Conservation (phyloP, 768 basidiomycete species). For the Roridomyces roridus region DNA sequence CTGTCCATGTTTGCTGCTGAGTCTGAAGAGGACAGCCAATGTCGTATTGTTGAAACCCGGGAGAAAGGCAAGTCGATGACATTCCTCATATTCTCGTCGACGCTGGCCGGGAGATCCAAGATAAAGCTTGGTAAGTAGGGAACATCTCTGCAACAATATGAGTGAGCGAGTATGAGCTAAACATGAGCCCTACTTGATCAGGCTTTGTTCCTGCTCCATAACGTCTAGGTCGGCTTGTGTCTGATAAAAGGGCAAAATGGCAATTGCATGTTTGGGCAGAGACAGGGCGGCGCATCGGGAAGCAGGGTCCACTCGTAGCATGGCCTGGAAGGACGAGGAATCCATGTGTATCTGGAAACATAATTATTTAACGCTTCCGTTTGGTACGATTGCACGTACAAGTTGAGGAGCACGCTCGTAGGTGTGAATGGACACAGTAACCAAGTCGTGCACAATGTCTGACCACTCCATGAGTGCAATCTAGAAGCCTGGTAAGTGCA, state of each 20-base stretch:
- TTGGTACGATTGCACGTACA: slow-evolving; percentile 46
- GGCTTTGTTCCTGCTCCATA: slow-evolving; percentile 72
- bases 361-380: not conserved
- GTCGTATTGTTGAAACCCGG: slow-evolving; percentile 97
- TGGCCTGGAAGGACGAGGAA: slow-evolving; percentile 62
- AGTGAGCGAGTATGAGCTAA: not conserved
- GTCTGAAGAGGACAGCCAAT: slow-evolving; percentile 88
- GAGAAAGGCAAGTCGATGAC: slow-evolving; percentile 90
- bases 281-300: slow-evolving; percentile 89
- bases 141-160: slow-evolving; percentile 62
- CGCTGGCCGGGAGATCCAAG: slow-evolving; percentile 74
- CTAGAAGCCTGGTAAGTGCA: slow-evolving; percentile 43
- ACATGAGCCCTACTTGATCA: slow-evolving; percentile 50
- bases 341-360: slow-evolving; percentile 66
- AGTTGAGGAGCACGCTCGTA: slow-evolving; percentile 95
- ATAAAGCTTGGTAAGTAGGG: slow-evolving; percentile 96
- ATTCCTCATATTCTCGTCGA: slow-evolving; percentile 82
- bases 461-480: slow-evolving; percentile 97
- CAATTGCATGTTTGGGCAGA: slow-evolving; percentile 88
- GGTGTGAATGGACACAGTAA: slow-evolving; percentile 97
- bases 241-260: slow-evolving; percentile 91
- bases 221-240: slow-evolving; percentile 79
- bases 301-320: slow-evolving; percentile 82
- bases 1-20: slow-evolving; percentile 92
- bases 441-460: slow-evolving; percentile 74